Evolutionary conservation across 495 filamentous ascomycete genomes (phyloP), one percentile per base, ranked within the genome.

Genomic region (Penicillium manginii): DNA sequence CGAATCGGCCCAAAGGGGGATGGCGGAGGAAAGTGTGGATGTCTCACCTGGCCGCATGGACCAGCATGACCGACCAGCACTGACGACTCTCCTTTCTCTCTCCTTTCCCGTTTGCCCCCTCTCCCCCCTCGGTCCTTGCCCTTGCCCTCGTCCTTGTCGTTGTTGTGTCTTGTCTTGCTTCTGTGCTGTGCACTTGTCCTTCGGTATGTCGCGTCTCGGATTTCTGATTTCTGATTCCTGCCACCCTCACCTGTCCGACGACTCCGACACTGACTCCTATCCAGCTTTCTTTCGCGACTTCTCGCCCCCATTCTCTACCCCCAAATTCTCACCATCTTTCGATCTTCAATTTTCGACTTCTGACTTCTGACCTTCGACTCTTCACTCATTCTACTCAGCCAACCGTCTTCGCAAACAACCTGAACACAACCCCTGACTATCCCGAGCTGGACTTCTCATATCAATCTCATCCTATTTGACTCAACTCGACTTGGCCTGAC

Each of bases 171-270:
- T 29, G 26, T 29, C 26, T 29, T 2, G 26, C 3, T 29, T 29
- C 35, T 49, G 64, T 67, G 64, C 64, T 67, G 63, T 61, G 64
- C 64, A 67, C 66, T 64, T 21, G 39, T 46, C 39, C 18, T 58
- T 53, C 52, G 51, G 57, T 54, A 39, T 49, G 26, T 29, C 26
- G 26, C 26, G 9, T 29, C 9, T 8, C 26, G 6, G 26, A 29
- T 29, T 29, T 29, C 26, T 29, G 26, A 29, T 29, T 29, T 29
- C 3, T 1, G 3, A 2, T 29, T 4, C 26, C 26, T 29, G 26
- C 26, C 26, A 29, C 26, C 26, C 26, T n/a, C 26, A 29, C 9
- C 26, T n/a, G n/a, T n/a, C n/a, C n/a, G n/a, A n/a, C 26, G 26
- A 29, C 31, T 18, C 2, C 26, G 33, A 23, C 52, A 18, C 35